These are phyloP conservation scores for Ehretia macrophylla DNA, from an alignment of 257 asterid species.

Conservation along the genomic window DNA sequence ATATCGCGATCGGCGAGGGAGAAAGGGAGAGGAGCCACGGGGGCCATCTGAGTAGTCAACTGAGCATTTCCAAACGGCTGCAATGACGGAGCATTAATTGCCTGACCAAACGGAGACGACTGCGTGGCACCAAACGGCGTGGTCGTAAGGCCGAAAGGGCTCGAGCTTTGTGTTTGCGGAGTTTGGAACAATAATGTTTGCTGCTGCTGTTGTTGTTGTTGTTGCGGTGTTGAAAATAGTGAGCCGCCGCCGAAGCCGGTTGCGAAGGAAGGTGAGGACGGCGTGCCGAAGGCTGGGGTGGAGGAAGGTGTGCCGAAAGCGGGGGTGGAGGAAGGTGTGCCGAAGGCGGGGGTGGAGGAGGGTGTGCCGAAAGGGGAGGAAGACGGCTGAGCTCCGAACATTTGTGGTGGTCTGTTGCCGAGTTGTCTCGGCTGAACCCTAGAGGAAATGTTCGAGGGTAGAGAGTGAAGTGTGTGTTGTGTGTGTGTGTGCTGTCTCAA, in stretches of 20 bases:
- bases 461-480: constrained; percentile 3
- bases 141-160: constrained; percentile 42
- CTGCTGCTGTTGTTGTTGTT: constrained; percentile 43
- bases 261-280: constrained; percentile 51
- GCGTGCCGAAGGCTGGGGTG: constrained; percentile 22
- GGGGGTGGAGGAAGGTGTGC: constrained; percentile 25
- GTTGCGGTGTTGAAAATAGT: constrained; percentile 66
- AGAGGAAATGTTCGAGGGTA: neutral
- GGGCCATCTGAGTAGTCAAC: constrained; percentile 98
- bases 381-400: constrained; percentile 33
- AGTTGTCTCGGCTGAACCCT: constrained; percentile 1
- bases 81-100: constrained; percentile 29
- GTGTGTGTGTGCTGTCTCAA: too few species aligned
- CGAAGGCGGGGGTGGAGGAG: constrained; percentile 22
- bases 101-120: constrained; percentile 39
- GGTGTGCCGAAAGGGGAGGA: constrained; percentile 22
- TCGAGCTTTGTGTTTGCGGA: constrained; percentile 53
- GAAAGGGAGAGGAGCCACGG: constrained; percentile 87
- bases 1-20: constrained; percentile 95
- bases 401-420: constrained; percentile 9
- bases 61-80: constrained; percentile 56
- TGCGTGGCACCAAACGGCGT: constrained; percentile 38
- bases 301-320: constrained; percentile 36
- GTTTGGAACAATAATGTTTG: constrained; percentile 52
- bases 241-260: constrained; percentile 48